phyloP scores from a whole-genome alignment of 305 asterid species.

The Euphrasia arctica region DNA sequence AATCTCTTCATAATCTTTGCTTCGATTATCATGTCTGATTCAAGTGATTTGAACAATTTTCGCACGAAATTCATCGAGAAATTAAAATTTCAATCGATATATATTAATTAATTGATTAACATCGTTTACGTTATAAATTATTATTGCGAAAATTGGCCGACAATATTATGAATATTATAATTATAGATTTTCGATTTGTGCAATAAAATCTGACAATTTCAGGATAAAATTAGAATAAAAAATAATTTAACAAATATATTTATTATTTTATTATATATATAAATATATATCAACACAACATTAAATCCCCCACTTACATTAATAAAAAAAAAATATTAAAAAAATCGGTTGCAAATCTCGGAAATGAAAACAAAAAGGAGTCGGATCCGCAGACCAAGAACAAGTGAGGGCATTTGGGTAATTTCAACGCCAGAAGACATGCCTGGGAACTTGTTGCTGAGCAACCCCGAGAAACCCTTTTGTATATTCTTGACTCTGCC shows the following conservation, averaged over 20 bases:
- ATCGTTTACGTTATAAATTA: no score
- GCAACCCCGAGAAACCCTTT: slow-evolving; percentile 33
- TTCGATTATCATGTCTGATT: slow-evolving; percentile 35
- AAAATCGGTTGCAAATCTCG: not conserved
- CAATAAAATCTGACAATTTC: not conserved
- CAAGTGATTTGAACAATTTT: not conserved
- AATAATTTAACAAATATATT: not conserved
- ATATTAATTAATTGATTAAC: no score
- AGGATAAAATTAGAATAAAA: not conserved
- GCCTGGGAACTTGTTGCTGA: slow-evolving; percentile 62
- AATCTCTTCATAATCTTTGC: slow-evolving; percentile 31
- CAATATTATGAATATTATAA: no score
- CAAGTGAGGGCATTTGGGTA: slow-evolving; percentile 36
- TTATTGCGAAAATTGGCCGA: no score
- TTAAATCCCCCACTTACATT: no score
- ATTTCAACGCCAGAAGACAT: slow-evolving; percentile 25
- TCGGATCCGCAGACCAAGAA: slow-evolving; percentile 23
- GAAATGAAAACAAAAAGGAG: slow-evolving; percentile 10
- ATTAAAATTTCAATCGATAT: not conserved
- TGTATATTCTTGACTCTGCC: not conserved
- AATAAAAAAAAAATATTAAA: no score
- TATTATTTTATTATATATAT: no score
- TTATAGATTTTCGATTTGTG: not conserved
- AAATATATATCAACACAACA: no score
- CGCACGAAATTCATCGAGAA: slow-evolving; percentile 19